These are phyloP conservation scores for Termitomyces sp. DNA, from an alignment of 1,284 basidiomycete species.

Conservation along the genomic window DNA sequence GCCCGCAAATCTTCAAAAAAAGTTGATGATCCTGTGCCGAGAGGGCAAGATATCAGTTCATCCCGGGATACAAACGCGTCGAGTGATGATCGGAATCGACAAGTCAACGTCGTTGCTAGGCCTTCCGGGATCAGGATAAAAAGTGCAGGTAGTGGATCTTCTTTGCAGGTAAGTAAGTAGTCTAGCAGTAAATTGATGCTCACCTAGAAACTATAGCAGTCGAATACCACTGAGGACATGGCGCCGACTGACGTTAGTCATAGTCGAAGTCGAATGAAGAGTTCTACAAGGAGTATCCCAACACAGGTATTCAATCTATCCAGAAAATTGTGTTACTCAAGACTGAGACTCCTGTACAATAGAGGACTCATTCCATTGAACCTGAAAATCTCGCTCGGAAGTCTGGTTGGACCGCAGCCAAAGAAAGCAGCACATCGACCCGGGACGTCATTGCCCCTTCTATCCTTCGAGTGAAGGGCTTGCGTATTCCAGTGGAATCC, in stretches of 20 bases:
- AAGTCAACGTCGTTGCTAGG: background rate
- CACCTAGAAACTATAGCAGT: background rate
- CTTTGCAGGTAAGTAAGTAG: background rate
- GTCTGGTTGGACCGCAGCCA: background rate
- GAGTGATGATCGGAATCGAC: background rate
- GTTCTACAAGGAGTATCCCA: background rate
- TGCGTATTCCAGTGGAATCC: slow-evolving; percentile 1
- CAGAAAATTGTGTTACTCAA: background rate
- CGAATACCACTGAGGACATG: background rate
- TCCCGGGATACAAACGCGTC: background rate
- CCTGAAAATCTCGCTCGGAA: background rate
- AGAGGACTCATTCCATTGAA: background rate
- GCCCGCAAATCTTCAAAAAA: slow-evolving; percentile 13
- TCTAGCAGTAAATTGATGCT: background rate
- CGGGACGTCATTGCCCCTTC: background rate
- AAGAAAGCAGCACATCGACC: background rate
- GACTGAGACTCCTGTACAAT: background rate
- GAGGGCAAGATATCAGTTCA: background rate
- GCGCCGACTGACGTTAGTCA: background rate
- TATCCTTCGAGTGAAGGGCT: background rate
- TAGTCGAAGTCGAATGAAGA: background rate
- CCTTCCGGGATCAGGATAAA: background rate
- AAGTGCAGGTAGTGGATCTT: background rate
- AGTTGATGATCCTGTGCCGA: background rate
- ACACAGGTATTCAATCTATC: background rate